phyloP scores from a whole-genome alignment of 257 asterid species.

The Lavandula angustifolia region DNA sequence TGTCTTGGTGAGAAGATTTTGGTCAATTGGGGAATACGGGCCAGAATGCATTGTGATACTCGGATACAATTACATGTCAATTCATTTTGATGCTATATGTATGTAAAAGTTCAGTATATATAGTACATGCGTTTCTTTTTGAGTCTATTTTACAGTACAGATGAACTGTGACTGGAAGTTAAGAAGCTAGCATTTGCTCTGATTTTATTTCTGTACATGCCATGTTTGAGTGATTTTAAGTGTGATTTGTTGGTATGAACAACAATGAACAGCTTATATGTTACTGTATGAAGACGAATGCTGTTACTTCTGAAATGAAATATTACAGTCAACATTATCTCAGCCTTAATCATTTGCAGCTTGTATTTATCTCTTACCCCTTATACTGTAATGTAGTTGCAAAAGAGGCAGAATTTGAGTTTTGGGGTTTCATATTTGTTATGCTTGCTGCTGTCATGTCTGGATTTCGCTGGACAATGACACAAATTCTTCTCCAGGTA shows the following conservation, averaged over 20 bases:
- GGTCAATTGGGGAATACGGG: conserved; percentile 3
- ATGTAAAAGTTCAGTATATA: background rate
- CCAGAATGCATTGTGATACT: conserved; percentile 12
- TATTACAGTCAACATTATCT: background rate
- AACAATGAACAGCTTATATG: background rate
- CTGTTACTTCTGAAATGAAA: conserved; percentile 1
- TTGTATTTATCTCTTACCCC: conserved; percentile 19
- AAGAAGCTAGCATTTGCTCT: conserved; percentile 13
- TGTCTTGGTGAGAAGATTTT: conserved; percentile 20
- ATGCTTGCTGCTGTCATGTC: conserved; percentile 99
- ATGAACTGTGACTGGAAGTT: conserved; percentile 2
- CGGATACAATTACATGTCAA: conserved; percentile 17
- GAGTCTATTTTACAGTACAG: background rate
- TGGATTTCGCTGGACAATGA: conserved; percentile 99
- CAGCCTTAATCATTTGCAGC: conserved; percentile 16
- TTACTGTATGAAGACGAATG: conserved; percentile 6
- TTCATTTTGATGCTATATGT: background rate
- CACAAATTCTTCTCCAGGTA: conserved; percentile 99
- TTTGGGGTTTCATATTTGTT: conserved; percentile 94
- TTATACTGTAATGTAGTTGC: conserved; percentile 65
- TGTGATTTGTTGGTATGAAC: conserved; percentile 7
- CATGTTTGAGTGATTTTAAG: conserved; percentile 20
- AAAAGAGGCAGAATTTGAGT: conserved; percentile 88
- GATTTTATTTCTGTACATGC: conserved; percentile 14
- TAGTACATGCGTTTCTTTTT: background rate